Conservation (phyloP, 1,284 basidiomycete genomes). For the Caloboletus inedulis region DNA sequence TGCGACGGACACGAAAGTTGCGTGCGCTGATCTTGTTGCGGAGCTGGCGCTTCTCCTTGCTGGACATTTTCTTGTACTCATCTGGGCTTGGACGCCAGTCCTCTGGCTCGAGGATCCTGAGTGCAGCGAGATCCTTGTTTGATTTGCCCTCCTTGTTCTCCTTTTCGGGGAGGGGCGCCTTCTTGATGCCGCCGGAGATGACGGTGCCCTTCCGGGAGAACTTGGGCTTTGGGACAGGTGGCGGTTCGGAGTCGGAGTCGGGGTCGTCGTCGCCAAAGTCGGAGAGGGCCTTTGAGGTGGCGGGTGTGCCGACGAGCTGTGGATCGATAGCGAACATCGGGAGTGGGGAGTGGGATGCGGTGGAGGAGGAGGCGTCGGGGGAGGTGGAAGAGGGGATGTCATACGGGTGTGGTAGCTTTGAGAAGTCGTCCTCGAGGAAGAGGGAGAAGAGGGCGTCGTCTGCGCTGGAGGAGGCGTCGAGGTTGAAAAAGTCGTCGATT, state of each 20-base stretch:
- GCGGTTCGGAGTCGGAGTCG: slow-evolving; percentile 25
- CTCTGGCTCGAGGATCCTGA: slow-evolving; percentile 44
- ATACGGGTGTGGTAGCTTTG: slow-evolving; percentile 38
- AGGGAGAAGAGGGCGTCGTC: slow-evolving; percentile 42
- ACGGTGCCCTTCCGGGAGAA: slow-evolving; percentile 65
- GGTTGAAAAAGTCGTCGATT: slow-evolving; percentile 52
- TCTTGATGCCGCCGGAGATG: slow-evolving; percentile 69
- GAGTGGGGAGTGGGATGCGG: slow-evolving; percentile 22
- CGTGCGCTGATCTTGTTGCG: slow-evolving; percentile 96
- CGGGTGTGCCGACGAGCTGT: slow-evolving; percentile 48
- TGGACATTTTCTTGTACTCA: slow-evolving; percentile 92
- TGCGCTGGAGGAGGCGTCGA: slow-evolving; percentile 39
- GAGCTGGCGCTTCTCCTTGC: slow-evolving; percentile 95
- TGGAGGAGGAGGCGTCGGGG: slow-evolving; percentile 21
- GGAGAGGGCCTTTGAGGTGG: slow-evolving; percentile 36
- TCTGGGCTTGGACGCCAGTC: slow-evolving; percentile 86
- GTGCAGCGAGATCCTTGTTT: slow-evolving; percentile 11
- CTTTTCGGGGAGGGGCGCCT: slow-evolving; percentile 38
- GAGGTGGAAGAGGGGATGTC: slow-evolving; percentile 35
- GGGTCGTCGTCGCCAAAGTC: slow-evolving; percentile 31
- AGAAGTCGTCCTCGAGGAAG: slow-evolving; percentile 42
- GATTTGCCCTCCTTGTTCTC: slow-evolving; percentile 31
- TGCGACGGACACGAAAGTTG: slow-evolving; percentile 91
- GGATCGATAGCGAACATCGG: slow-evolving; percentile 49
- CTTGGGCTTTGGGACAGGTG: slow-evolving; percentile 38